A percentile compares a stretch with the other conserved stretches of the same genome.
Conservation (phyloP, 2,329 filamentous ascomycete species). For the Monilinia vaccinii-corymbosi region DNA sequence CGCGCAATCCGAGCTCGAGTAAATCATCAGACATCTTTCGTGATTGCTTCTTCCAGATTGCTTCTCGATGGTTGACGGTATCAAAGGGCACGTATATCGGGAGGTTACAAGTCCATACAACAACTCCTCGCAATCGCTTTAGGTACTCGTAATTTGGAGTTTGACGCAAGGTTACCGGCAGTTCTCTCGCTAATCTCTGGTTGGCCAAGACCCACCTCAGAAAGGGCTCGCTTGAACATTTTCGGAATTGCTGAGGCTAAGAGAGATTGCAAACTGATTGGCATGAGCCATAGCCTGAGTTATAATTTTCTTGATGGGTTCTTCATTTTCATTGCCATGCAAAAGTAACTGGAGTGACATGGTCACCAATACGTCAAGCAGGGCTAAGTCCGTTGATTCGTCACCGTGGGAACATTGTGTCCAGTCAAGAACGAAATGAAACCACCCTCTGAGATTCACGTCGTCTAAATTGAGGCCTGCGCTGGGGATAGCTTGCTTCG, state of each 20-base stretch:
- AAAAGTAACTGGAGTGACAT: not conserved
- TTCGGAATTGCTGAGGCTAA: not conserved
- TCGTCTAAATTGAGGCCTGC: not conserved
- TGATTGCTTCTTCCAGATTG: not conserved
- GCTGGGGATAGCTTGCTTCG: not conserved
- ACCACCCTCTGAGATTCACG: not conserved
- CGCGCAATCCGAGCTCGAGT: not conserved
- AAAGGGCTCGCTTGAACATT: not conserved
- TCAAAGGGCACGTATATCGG: not conserved
- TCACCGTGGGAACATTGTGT: not conserved
- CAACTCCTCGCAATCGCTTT: not conserved
- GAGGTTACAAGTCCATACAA: not conserved
- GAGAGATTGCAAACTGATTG: not conserved
- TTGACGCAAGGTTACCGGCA: not conserved
- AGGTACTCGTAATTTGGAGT: not conserved
- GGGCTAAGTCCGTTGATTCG: not conserved
- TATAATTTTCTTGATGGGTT: not conserved
- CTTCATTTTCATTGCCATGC: not conserved
- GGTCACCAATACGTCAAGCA: not conserved
- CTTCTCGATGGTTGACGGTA: not conserved
- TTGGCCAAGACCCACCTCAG: not conserved
- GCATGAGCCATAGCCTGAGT: not conserved
- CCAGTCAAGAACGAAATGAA: not conserved
- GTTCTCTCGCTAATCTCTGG: not conserved
- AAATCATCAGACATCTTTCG: not conserved